A percentile compares a stretch with the other conserved stretches of the same genome.
phyloP scores from a whole-genome alignment of 257 asterid species.

The Marsdenia floribunda region DNA sequence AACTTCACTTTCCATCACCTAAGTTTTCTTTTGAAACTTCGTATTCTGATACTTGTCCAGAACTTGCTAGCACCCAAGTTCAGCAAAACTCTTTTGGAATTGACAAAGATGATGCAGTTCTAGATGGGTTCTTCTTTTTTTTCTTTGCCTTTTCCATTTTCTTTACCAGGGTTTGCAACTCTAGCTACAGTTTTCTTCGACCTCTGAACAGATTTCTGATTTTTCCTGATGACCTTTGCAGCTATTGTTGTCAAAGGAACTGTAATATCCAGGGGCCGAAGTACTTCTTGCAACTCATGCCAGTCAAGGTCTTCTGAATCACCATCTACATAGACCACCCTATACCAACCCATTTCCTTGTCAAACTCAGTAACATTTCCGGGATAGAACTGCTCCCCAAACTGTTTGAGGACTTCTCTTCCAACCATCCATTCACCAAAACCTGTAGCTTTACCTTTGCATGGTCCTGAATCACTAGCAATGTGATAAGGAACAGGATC shows the following conservation, averaged over 20 bases:
- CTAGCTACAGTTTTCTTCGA: slow-evolving; percentile 20
- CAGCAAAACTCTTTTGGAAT: background rate
- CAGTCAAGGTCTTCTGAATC: slow-evolving; percentile 69
- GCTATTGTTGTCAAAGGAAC: slow-evolving; percentile 53
- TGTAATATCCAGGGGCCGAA: slow-evolving; percentile 52
- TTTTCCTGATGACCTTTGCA: slow-evolving; percentile 34
- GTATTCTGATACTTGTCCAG: background rate
- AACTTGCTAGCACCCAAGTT: background rate
- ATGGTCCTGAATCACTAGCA: slow-evolving; percentile 18
- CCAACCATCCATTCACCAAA: slow-evolving; percentile 68
- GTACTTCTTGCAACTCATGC: slow-evolving; percentile 44
- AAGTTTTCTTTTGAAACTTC: background rate
- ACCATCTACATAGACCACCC: slow-evolving; percentile 64
- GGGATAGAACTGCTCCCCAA: slow-evolving; percentile 29
- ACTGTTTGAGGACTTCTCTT: slow-evolving; percentile 46
- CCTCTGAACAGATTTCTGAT: slow-evolving; percentile 34
- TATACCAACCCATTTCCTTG: slow-evolving; percentile 51
- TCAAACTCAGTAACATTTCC: slow-evolving; percentile 54
- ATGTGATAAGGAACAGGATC: slow-evolving; percentile 16
- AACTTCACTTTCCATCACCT: background rate
- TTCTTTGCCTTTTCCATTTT: background rate
- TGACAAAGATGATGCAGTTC: background rate
- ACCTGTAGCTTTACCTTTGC: slow-evolving; percentile 17
- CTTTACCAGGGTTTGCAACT: slow-evolving; percentile 12
- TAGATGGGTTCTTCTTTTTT: background rate